These are phyloP conservation scores for Mucor indicus DNA, from an alignment of 371 early-diverging fungal species.

Conservation along the genomic window DNA sequence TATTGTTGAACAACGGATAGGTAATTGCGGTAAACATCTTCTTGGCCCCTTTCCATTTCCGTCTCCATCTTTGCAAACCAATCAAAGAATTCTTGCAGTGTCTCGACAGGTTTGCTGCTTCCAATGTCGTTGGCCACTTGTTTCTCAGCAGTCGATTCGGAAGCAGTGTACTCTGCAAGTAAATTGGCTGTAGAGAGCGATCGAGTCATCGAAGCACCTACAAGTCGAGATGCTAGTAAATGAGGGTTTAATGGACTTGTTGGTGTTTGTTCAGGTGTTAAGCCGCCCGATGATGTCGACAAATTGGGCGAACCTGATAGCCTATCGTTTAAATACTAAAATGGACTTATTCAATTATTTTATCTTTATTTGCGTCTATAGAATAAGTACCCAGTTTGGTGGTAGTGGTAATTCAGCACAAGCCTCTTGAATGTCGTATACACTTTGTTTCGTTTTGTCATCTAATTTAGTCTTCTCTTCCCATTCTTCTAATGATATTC, in stretches of 20 bases:
- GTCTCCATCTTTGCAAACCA: constrained; percentile 84
- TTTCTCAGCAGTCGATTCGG: constrained; percentile 26
- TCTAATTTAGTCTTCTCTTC: constrained; percentile 60
- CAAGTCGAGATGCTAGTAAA: constrained; percentile 22
- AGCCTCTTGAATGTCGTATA: constrained; percentile 63
- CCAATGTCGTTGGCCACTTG: constrained; percentile 31
- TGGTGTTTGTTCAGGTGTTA: constrained; percentile 29
- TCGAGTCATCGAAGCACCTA: constrained; percentile 19
- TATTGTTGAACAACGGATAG: constrained; percentile 47
- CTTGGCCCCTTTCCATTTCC: constrained; percentile 81
- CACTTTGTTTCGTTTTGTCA: constrained; percentile 57
- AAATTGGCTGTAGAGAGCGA: constrained; percentile 48
- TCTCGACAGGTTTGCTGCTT: constrained; percentile 66
- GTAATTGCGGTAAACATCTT: constrained; percentile 74
- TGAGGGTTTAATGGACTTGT: constrained; percentile 27
- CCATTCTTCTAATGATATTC: constrained; percentile 64
- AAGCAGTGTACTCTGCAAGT: constrained; percentile 32
- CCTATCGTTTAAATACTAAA: constrained; percentile 26
- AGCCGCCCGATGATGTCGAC: constrained; percentile 30
- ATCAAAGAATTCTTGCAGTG: constrained; percentile 83
- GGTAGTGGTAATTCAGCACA: constrained; percentile 72
- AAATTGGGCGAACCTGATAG: constrained; percentile 26
- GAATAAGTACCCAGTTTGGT: constrained; percentile 34
- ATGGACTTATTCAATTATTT: background rate
- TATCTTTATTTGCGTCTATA: background rate